These are phyloP conservation scores for Botrytis pseudocinerea DNA, from an alignment of 2,329 filamentous ascomycete species.

Conservation along the genomic window DNA sequence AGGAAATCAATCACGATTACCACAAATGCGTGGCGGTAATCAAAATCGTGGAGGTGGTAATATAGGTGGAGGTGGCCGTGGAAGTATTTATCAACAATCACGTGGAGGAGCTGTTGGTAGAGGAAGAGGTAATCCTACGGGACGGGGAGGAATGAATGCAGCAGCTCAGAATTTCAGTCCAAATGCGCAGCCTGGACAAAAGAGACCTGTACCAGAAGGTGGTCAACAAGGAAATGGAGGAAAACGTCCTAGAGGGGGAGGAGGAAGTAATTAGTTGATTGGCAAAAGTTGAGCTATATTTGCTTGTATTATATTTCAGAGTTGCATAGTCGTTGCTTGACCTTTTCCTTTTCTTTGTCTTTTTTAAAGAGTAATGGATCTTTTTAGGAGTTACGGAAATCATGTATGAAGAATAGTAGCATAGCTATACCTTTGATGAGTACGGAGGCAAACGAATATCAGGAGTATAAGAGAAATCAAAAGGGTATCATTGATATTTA, in stretches of 20 bases:
- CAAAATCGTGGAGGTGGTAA: constrained; percentile 31
- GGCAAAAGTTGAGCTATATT: constrained; percentile 26
- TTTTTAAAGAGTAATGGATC: constrained; percentile 26
- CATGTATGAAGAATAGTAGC: constrained; percentile 24
- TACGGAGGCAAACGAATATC: constrained; percentile 18
- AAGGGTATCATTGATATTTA: constrained; percentile 38
- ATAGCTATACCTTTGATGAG: constrained; percentile 13
- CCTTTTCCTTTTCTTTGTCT: constrained; percentile 37
- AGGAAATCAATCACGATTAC: constrained; percentile 33
- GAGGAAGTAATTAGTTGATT: constrained; percentile 31
- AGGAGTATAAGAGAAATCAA: constrained; percentile 15
- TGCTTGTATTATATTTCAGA: constrained; percentile 38
- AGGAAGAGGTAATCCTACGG: constrained; percentile 34
- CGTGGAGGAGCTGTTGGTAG: constrained; percentile 33
- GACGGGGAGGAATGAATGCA: constrained; percentile 40
- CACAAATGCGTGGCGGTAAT: constrained; percentile 36
- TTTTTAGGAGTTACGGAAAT: constrained; percentile 19
- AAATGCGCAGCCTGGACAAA: constrained; percentile 34
- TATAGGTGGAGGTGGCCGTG: constrained; percentile 21
- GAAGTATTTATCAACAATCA: constrained; percentile 27
- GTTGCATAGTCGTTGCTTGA: constrained; percentile 33
- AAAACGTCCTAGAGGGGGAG: constrained; percentile 49
- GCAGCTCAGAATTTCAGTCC: constrained; percentile 38
- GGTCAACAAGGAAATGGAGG: constrained; percentile 42
- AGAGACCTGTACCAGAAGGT: constrained; percentile 39